These are phyloP conservation scores for Zymoseptoria passerinii DNA, from an alignment of 2,329 filamentous ascomycete species.

Conservation along the genomic window DNA sequence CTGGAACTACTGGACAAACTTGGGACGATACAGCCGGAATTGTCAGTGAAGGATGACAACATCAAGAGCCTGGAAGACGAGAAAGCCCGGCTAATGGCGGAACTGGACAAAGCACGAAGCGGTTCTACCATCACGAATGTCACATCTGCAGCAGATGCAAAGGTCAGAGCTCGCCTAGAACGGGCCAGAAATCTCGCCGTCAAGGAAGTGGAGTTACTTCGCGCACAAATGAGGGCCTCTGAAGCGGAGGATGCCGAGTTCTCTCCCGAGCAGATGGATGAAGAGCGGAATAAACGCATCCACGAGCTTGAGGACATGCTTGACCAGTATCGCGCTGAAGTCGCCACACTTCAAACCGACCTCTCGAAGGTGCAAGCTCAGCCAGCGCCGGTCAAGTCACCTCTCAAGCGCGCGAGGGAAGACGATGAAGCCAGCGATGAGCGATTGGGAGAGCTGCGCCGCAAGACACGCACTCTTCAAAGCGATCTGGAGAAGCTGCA, in stretches of 20 bases:
- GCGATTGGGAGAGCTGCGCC: conserved; percentile 71
- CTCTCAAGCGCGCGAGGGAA: conserved; percentile 27
- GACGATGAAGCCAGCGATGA: conserved; percentile 52
- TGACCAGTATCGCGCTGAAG: conserved; percentile 75
- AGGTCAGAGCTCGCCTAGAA: conserved; percentile 67
- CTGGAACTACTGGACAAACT: conserved; percentile 72
- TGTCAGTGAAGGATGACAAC: conserved; percentile 65
- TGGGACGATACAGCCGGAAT: conserved; percentile 69
- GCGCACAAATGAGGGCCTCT: conserved; percentile 79
- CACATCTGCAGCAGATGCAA: conserved; percentile 46
- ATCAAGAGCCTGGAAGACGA: conserved; percentile 66
- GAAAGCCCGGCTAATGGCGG: conserved; percentile 53
- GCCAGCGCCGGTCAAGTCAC: conserved; percentile 43
- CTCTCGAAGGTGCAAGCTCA: conserved; percentile 55
- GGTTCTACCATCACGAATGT: not conserved
- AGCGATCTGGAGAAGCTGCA: conserved; percentile 64
- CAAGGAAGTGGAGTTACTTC: conserved; percentile 90
- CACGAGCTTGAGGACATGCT: conserved; percentile 77
- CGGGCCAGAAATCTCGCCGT: conserved; percentile 75
- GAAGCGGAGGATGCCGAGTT: conserved; percentile 84
- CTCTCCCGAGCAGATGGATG: conserved; percentile 69
- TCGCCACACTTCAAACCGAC: conserved; percentile 65
- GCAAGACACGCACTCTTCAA: conserved; percentile 80
- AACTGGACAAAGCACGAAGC: conserved; percentile 48
- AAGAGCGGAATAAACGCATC: conserved; percentile 64